A percentile compares a stretch with the other conserved stretches of the same genome.
Evolutionary conservation across 345 rosid genomes (phyloP).

Genomic region (Litchi chinensis): DNA sequence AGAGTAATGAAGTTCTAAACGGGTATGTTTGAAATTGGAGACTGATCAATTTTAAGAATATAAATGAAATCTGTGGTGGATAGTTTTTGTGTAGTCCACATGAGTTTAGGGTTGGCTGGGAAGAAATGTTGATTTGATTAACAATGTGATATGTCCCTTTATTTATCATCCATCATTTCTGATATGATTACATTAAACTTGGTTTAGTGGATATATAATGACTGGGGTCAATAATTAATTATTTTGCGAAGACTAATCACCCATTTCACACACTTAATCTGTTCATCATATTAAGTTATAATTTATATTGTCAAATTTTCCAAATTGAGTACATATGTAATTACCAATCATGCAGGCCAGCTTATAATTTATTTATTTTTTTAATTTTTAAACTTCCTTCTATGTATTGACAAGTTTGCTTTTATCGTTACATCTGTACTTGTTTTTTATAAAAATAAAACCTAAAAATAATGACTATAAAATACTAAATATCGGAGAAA

Average conservation of each 20-base stretch:
- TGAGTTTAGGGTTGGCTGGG: background rate
- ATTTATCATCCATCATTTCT: background rate
- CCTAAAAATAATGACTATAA: no score
- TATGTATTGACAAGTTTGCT: background rate
- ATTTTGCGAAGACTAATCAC: background rate
- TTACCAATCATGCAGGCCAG: background rate
- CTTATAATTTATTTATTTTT: background rate
- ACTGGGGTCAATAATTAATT: background rate
- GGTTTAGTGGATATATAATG: background rate
- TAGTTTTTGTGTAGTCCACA: background rate
- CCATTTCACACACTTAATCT: background rate
- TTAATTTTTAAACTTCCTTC: background rate
- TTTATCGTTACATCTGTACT: no score
- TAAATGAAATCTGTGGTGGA: background rate
- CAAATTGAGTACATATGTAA: background rate
- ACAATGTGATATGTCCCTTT: conserved; percentile 17
- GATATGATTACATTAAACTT: conserved; percentile 4
- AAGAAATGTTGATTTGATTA: conserved; percentile 13
- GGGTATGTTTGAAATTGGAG: background rate
- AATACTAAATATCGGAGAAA: no score
- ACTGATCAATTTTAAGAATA: background rate
- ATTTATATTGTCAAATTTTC: background rate
- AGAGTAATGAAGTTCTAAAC: no score
- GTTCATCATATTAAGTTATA: no score
- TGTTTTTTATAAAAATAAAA: no score